Conservation (phyloP, 768 basidiomycete species). For the Tephrocybe sp. region DNA sequence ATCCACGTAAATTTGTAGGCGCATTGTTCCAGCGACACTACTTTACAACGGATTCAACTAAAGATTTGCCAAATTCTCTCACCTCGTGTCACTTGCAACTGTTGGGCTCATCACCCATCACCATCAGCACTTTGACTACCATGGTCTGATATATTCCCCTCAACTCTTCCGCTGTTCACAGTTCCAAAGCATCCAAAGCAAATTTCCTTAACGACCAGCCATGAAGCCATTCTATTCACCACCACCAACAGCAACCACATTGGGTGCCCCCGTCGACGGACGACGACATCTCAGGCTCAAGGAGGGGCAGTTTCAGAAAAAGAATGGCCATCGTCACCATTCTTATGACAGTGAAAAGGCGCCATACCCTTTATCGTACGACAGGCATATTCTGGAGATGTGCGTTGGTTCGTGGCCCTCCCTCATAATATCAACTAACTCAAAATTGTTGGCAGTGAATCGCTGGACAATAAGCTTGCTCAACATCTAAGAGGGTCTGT, state of each 20-base stretch:
- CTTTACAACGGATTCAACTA: too few species aligned
- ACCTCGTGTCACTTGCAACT: constrained; percentile 9
- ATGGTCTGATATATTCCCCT: constrained; percentile 14
- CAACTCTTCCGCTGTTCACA: not conserved
- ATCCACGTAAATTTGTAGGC: too few species aligned
- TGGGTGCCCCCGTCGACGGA: constrained; percentile 23
- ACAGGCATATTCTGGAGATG: constrained; percentile 67
- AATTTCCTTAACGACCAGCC: not conserved
- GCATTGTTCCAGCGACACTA: too few species aligned
- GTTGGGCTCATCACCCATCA: constrained; percentile 16
- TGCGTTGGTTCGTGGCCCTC: constrained; percentile 22
- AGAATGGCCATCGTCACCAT: constrained; percentile 66
- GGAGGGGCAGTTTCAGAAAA: constrained; percentile 58
- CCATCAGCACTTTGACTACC: constrained; percentile 13
- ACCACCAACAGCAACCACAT: constrained; percentile 11
- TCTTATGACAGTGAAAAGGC: constrained; percentile 73
- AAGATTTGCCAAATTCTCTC: not conserved
- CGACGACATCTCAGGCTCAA: constrained; percentile 43
- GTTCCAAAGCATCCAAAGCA: not conserved
- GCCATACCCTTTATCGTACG: constrained; percentile 77
- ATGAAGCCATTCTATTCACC: constrained; percentile 23
- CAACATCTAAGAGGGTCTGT: constrained; percentile 53
- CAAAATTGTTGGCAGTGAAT: constrained; percentile 39
- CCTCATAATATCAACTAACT: not conserved
- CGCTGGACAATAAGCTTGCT: constrained; percentile 51